phyloP scores from a whole-genome alignment of 768 basidiomycete species.

The Termitomyces sp. region DNA sequence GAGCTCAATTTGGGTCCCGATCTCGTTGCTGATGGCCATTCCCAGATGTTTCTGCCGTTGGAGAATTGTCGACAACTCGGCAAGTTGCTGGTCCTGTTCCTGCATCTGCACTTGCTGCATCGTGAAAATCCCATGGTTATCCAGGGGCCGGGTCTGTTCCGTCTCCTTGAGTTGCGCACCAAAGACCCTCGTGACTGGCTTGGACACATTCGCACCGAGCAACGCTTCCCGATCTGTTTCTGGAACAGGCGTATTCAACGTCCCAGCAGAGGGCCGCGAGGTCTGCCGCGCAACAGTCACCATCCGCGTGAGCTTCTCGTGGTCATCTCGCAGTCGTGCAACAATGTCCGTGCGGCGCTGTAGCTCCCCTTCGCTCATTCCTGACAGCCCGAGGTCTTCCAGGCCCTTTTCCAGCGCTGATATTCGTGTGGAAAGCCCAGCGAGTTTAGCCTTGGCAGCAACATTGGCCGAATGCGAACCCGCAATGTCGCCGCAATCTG shows the following conservation, averaged over 20 bases:
- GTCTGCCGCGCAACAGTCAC: slow-evolving; percentile 67
- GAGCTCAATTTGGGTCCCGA: slow-evolving; percentile 79
- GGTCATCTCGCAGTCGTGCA: slow-evolving; percentile 82
- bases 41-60: slow-evolving; percentile 84
- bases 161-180: slow-evolving; percentile 76
- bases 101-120: slow-evolving; percentile 79
- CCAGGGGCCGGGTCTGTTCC: slow-evolving; percentile 79
- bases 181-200: slow-evolving; percentile 71
- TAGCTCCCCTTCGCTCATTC: slow-evolving; percentile 89
- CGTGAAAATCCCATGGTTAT: slow-evolving; percentile 73
- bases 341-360: slow-evolving; percentile 87
- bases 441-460: slow-evolving; percentile 80
- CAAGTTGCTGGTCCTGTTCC: slow-evolving; percentile 79
- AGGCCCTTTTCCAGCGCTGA: slow-evolving; percentile 66
- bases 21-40: slow-evolving; percentile 78
- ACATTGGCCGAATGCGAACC: slow-evolving; percentile 78
- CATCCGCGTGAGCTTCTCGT: slow-evolving; percentile 83
- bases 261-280: slow-evolving; percentile 27
- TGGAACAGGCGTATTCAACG: slow-evolving; percentile 32
- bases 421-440: slow-evolving; percentile 70
- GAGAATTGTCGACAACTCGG: slow-evolving; percentile 74
- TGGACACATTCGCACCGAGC: slow-evolving; percentile 39
- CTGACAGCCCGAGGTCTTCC: slow-evolving; percentile 54
- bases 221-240: slow-evolving; percentile 63
- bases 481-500: slow-evolving; percentile 65